Base-by-base conservation (phyloP, 108 stramenopile genomes). In the Aurantiochytrium sp. region DNA sequence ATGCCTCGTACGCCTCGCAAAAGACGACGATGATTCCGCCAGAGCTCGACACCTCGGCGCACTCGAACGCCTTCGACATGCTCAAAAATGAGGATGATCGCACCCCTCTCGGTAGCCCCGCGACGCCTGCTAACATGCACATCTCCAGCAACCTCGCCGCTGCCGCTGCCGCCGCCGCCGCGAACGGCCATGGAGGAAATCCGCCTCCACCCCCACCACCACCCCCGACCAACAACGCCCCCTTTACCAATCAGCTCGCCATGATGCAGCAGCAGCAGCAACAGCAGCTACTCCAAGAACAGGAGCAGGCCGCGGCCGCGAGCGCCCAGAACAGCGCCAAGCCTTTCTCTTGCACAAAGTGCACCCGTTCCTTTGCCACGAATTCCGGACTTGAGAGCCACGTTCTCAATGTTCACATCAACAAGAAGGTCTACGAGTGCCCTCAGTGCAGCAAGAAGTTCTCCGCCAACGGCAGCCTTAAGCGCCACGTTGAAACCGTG, bases 341-440 rank as follows among this genome's bases (percentile, higher is more conserved):
- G 64, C 64, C 64, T 18, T 83, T 28, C 51, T 14, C 19, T 43
- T 87, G 87, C 87, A 23, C 53, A 51, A 25, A 58, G 42, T 87
- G 87, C 87, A 25, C n/a, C 21, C 10, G 23, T 5, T 5, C 19
- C 58, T 57, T 87, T 29, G 87, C 87, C 87, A 42, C 87, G 4
- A 51, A 1, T 8, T 55, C 12, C 5, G 49, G 53, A 23, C 87
- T 59, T 8, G 55, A 87, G 44, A 55, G 58, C 58, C 87, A 87
- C 43, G 8, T 58, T 0, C 49, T 28, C 25, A 87, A 23, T 8
- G 57, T n/a, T 3, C 87, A 87, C 58, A 10, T 57, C 18, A 87
- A 87, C 29, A 87, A 60, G 35, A 57, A 90, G 55, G 58, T 91
- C 4, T 94, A 93, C 87, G 59, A 92, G 60, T 87, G 87, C 87